Evolutionary conservation across 495 filamentous ascomycete species (phyloP), one percentile per base, ranked within the genome.

Genomic region (Echria macrotheca): DNA sequence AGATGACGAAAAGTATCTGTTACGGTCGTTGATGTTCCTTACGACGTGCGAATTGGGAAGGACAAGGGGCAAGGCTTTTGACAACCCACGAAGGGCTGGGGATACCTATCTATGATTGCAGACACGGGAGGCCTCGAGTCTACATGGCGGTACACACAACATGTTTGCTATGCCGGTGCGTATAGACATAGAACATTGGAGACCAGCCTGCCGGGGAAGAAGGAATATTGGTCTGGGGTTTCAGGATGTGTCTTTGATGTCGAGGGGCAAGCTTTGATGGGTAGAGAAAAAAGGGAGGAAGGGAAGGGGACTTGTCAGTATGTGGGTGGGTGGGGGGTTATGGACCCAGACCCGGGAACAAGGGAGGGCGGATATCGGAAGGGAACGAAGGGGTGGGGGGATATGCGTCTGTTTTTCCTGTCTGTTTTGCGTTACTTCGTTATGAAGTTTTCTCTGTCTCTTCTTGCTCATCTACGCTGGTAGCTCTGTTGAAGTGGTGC

Each of bases 381-480:
- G 15, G 5, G 18, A 5, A 15, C 6, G n/a, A 3, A 17, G 17
- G 23, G 28, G 44, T 26, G 25, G 11, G 14, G 2, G 2, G 10
- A 12, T 5, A 11, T 21, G 14, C 25, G 5, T n/a, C 2, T 25
- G 1, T 3, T 42, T 37, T 33, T 50, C 43, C 38, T 41, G n/a
- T 52, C 33, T 44, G 48, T 29, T 26, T 25, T 26, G 22, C 41
- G 41, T 22, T 35, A 32, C 42, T 50, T 49, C 15, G 25, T 58
- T 49, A 65, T 24, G 47, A 65, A 47, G 60, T 54, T 59, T 78
- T 75, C 53, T 80, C 78, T 22, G 70, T 74, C 63, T 81, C 77
- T 54, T 82, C 78, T 58, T 80, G 75, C 62, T 79, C 76, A 49
- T 79, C 73, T 59, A 76, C 70, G 59, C 76, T 81, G 49, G 66